A percentile compares a stretch with the other conserved stretches of the same genome.
Conservation (phyloP, 305 asterid genomes). For the Rubia balearica region DNA sequence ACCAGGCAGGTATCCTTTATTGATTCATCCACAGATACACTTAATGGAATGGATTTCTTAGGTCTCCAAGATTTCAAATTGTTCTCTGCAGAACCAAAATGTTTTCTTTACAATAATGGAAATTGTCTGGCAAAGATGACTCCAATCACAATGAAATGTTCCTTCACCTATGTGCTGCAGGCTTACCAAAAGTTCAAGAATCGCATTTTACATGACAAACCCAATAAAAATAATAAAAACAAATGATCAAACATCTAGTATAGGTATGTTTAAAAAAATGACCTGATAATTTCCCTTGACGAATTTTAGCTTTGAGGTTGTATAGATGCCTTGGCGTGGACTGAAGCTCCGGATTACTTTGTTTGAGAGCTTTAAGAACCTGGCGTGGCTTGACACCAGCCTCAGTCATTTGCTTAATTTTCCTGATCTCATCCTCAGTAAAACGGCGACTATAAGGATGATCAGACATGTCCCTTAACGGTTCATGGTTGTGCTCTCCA, state of each 20-base stretch:
- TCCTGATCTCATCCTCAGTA: slow-evolving; percentile 34
- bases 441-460: slow-evolving; percentile 45
- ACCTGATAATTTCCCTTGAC: slow-evolving; percentile 29
- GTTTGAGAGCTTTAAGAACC: slow-evolving; percentile 38
- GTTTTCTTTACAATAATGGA: not conserved
- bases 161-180: not conserved
- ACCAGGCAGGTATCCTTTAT: slow-evolving; percentile 20
- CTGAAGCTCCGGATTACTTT: slow-evolving; percentile 39
- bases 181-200: slow-evolving; percentile 13
- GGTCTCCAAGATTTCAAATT: slow-evolving; percentile 36
- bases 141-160: slow-evolving; percentile 12
- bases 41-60: slow-evolving; percentile 17
- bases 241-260: not conserved
- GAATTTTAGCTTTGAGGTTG: slow-evolving; percentile 43
- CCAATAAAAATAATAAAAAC: not conserved
- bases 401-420: slow-evolving; percentile 40
- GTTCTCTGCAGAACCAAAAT: slow-evolving; percentile 27
- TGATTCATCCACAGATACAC: slow-evolving; percentile 21
- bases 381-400: slow-evolving; percentile 41
- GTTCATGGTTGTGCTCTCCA: slow-evolving; percentile 46
- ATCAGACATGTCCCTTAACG: slow-evolving; percentile 41
- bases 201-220: slow-evolving; percentile 5
- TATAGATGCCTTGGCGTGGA: slow-evolving; percentile 45
- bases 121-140: slow-evolving; percentile 12
- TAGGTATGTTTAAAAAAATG: not conserved